Evolutionary conservation across 2,329 filamentous ascomycete genomes (phyloP), one percentile per base, ranked within the genome.

Genomic region (Seiridium unicorne): DNA sequence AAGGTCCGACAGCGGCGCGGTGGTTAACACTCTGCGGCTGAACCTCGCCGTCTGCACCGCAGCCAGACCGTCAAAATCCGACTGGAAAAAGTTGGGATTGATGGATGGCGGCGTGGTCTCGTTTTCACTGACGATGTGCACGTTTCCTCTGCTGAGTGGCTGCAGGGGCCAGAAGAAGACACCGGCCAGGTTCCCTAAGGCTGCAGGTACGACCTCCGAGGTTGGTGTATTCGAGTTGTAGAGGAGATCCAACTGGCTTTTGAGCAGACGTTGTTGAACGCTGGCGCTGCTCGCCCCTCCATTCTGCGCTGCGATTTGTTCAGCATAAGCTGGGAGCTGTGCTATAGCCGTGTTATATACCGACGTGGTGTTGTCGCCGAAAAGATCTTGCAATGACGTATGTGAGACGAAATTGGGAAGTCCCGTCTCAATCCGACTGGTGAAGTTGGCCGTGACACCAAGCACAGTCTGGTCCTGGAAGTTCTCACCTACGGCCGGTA

Each of bases 51-150:
- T 66, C 3, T 68, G 71, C 2, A 72, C 66, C 61, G 77, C 74
- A 6, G 75, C 64, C 5, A 64, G 61, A 2, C 67, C 61, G 57
- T 80, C 77, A 38, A 74, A 73, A 3, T 74, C 71, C 8, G 78
- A 69, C 55, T 74, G 71, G 63, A 79, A 74, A 64, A 76, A 79
- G 55, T 74, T 74, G 2, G 77, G 76, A 59, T 80, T 68, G 63
- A 81, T 76, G 13, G 46, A 55, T 6, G 66, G 57, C 18, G 26
- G 35, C 9, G 18, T 44, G n/a, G 57, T 51, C 1, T n/a, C 6
- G 4, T 46, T 38, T 38, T 31, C 44, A 11, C 38, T 26, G 18
- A 38, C 44, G 9, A 63, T 55, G 60, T 63, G 62, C 4, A 63
- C 35, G 36, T 48, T 62, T 11, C 62, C 62, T n/a, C 62, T 46